Base-by-base conservation (phyloP, 371 early-diverging fungal genomes). In the Basidiobolus meristosporus region DNA sequence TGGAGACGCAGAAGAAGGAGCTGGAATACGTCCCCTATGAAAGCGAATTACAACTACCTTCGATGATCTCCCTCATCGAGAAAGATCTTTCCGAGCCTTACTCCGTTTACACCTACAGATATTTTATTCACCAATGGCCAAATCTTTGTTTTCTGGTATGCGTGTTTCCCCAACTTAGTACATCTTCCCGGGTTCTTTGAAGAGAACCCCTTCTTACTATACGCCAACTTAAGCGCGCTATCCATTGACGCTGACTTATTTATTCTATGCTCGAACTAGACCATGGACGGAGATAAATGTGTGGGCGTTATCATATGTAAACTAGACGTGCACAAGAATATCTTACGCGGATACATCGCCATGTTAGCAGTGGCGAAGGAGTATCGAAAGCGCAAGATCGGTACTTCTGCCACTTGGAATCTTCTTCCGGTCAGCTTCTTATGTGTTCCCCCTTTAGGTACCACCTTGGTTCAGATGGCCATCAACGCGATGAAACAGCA, bases 51-150 rank as follows among this genome's bases (percentile, higher is more conserved):
- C 81, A 86, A 46, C 60, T 89, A 16, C 62, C 65, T 3, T 62
- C 62, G 0, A 86, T 90, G 32, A 76, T 77, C 41, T 49, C 49
- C 7, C 62, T 96, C 34, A 87, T 96, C 31, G 87, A 85, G 42
- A 75, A 73, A 18, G 90, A 89, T 46, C 68, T 96, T 10, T 86
- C 89, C 1, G 97, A 96, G 48, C 93, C 97, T 0, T 96, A 96
- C 53, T 82, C 90, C 2, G 73, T 93, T 32, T 96, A 86, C 57
- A 93, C 97, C 1, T 96, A 93, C 60, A 80, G 93, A n/a, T 93
- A 86, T 56, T 96, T 96, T 48, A 66, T 96, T 9, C 78, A 82
- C 45, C 73, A 80, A 39, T 90, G 89, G 90, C 87, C 83, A 1
- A 56, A 71, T 31, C 65, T 90, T 20, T 87, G 82, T 42, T 81